These are phyloP conservation scores for Alternaria sp. DNA, from an alignment of 2,329 filamentous ascomycete species.

Conservation along the genomic window DNA sequence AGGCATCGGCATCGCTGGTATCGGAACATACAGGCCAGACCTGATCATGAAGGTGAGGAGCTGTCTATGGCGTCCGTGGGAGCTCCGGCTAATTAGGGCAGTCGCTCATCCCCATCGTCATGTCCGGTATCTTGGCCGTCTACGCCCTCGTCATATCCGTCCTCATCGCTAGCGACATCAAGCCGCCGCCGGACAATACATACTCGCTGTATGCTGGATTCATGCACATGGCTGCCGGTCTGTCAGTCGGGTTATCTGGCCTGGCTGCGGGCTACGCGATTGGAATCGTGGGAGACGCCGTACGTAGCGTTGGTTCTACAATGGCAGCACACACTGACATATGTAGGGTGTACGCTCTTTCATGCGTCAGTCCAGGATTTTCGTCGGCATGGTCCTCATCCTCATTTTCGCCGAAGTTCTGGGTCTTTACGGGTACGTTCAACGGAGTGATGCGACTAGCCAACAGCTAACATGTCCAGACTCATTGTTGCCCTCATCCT, in stretches of 20 bases:
- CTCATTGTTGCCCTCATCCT: slow-evolving; percentile 92
- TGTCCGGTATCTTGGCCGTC: slow-evolving; percentile 99
- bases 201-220: slow-evolving; percentile 93
- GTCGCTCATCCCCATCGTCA: slow-evolving; percentile 89
- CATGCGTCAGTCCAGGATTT: slow-evolving; percentile 95
- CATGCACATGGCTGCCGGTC: slow-evolving; percentile 88
- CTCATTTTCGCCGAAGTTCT: slow-evolving; percentile 98
- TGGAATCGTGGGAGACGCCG: slow-evolving; percentile 91
- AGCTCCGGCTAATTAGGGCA: slow-evolving; percentile 48
- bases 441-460: neutral
- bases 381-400: slow-evolving; percentile 98
- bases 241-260: slow-evolving; percentile 69
- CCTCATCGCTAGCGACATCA: slow-evolving; percentile 89
- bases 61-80: neutral
- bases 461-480: slow-evolving; percentile 53
- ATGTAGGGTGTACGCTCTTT: slow-evolving; percentile 80
- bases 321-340: slow-evolving; percentile 21
- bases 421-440: slow-evolving; percentile 87
- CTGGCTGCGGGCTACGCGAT: slow-evolving; percentile 68
- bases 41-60: slow-evolving; percentile 82
- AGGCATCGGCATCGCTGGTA: slow-evolving; percentile 84
- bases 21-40: slow-evolving; percentile 83
- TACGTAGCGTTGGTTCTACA: slow-evolving; percentile 46
- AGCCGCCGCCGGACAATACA: slow-evolving; percentile 67
- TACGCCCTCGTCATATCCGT: slow-evolving; percentile 97